Percentiles rank a stretch among this genome's conserved stretches.
phyloP scores from a whole-genome alignment of 169 alveolate genomes.

The Plasmodium fragile region DNA sequence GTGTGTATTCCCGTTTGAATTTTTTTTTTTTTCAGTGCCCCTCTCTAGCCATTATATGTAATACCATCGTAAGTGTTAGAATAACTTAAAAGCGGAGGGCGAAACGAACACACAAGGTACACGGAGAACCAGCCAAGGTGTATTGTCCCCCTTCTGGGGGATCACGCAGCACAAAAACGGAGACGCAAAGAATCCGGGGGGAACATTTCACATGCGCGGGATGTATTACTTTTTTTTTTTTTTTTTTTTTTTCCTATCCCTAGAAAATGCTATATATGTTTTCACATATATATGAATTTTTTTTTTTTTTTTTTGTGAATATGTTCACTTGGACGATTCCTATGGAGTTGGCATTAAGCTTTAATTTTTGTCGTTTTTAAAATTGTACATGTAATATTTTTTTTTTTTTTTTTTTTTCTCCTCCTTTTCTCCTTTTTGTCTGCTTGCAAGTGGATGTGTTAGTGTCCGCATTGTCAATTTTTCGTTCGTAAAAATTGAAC shows the following conservation, averaged over 20 bases:
- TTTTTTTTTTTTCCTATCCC: not conserved
- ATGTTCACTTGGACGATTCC: not conserved
- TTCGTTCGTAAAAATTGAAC: not conserved
- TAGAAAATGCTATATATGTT: not conserved
- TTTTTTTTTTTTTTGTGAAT: not conserved
- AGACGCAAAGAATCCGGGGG: not conserved
- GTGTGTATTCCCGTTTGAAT: not conserved
- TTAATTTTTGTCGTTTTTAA: not conserved
- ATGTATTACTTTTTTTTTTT: not conserved
- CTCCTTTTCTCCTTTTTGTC: not conserved
- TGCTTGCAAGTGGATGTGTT: not conserved
- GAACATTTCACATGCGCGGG: not conserved
- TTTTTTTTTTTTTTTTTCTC: not conserved
- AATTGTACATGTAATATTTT: not conserved
- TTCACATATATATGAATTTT: not conserved
- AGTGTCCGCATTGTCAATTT: not conserved
- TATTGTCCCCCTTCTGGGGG: not conserved
- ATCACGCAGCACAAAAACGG: not conserved
- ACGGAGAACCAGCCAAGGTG: not conserved
- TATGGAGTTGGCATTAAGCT: not conserved
- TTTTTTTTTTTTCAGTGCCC: not conserved
- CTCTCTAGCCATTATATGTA: not conserved
- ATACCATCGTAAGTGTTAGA: constrained; percentile 3
- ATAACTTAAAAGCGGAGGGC: not conserved
- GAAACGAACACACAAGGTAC: not conserved